Base-by-base conservation (phyloP, 129 eudicot genomes). In the Saussurea involucrata region DNA sequence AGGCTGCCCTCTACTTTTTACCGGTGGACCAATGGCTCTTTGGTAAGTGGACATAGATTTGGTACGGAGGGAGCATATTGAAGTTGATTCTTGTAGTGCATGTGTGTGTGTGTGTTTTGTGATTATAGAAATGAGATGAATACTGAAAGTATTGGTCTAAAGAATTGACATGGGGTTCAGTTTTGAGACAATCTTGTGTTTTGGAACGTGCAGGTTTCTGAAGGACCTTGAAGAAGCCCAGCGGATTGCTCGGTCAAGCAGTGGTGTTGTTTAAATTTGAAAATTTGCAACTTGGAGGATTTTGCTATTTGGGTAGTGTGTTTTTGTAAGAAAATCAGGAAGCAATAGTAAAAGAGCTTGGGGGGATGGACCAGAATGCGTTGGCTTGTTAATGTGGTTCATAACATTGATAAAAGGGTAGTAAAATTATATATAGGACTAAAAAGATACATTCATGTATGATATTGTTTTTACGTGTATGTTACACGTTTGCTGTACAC, bases 201-300 rank as follows among this genome's bases (percentile, higher is more conserved):
- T 44, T 61, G 71, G 76, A 63, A 61, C n/a, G 3, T 81, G 69
- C 42, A 95, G 99, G 88, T 92, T 95, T 82, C 71, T 95, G 49
- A 88, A 85, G 88, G 99, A 92, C 85, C 96, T 95, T 66, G 97
- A 95, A 86, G 99, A 95, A 84, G 99, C 99, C 34, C 96, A 90
- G 63, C 82, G 94, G 84, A 80, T 90, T 55, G 83, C 88, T 76
- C 85, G 97, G 24, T 83, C 92, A 24, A 90, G 90, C 80, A 77
- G 85, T 0, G 85, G 80, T 68, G 85, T 88, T 76, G 83, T 92
- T 31, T 90, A 75, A 88, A 68, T 76, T 33, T 75, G 31, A 31
- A 37, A 61, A 49, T 11, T 63, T 58, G 53, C 69, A 75, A 29
- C 42, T 21, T n/a, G 61, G 61, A 53, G 61, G 61, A 18, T 53